Percentiles rank a stretch among this genome's conserved stretches.
Evolutionary conservation across 106 monocot species (phyloP).

Genomic region (Xerophyta viscosa): DNA sequence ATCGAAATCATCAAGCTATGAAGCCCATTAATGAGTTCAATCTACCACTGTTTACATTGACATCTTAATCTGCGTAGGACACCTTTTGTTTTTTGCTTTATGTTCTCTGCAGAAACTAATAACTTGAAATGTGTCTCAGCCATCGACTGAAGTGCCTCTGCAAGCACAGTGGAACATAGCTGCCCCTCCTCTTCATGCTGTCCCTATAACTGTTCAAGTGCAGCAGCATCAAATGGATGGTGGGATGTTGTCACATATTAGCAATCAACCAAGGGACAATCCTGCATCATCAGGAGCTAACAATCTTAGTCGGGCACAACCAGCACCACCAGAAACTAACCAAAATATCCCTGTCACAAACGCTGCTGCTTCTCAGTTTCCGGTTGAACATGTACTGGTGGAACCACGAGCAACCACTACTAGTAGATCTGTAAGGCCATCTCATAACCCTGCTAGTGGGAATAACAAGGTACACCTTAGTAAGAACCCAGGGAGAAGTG

Average conservation of each 20-base stretch:
- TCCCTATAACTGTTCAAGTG: constrained; percentile 37
- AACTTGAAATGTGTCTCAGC: constrained; percentile 23
- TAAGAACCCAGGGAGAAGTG: constrained; percentile 15
- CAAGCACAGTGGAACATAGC: constrained; percentile 65
- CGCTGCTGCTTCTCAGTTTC: constrained; percentile 22
- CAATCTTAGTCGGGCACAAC: constrained; percentile 24
- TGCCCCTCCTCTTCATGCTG: constrained; percentile 44
- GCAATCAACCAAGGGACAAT: constrained; percentile 12
- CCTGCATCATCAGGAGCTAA: constrained; percentile 13
- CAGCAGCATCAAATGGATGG: constrained; percentile 45
- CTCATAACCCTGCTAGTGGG: constrained; percentile 11
- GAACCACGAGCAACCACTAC: constrained; percentile 18
- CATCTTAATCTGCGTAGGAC: too few species aligned
- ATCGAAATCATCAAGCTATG: too few species aligned
- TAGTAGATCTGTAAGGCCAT: constrained; percentile 8
- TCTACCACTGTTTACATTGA: too few species aligned
- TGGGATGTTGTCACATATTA: constrained; percentile 16
- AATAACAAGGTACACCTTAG: constrained; percentile 12
- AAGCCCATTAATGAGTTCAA: too few species aligned
- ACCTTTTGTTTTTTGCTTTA: too few species aligned
- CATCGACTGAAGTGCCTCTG: constrained; percentile 48
- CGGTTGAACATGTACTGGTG: constrained; percentile 32
- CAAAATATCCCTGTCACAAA: constrained; percentile 16
- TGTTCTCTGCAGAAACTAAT: neutral
- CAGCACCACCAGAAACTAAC: constrained; percentile 11